These are phyloP conservation scores for Trichoderma sp. DNA, from an alignment of 2,329 filamentous ascomycete genomes.

Conservation along the genomic window DNA sequence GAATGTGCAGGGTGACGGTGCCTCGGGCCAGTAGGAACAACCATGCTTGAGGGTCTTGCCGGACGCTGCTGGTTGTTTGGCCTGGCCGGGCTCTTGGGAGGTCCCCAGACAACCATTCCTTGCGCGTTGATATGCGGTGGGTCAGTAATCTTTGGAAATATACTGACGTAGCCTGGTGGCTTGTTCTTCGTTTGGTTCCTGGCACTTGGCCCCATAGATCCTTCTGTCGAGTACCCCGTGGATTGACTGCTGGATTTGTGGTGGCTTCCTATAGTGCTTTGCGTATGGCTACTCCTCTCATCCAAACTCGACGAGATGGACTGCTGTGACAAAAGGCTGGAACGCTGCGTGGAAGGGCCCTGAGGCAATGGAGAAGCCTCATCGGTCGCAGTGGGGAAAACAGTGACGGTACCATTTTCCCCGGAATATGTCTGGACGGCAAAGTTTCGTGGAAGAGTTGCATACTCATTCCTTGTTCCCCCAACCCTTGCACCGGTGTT, in stretches of 20 bases:
- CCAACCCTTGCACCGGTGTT: neutral
- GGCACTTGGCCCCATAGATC: constrained; percentile 20
- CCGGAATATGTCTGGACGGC: constrained; percentile 32
- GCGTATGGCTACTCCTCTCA: neutral
- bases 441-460: constrained; percentile 16
- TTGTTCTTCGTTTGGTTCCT: constrained; percentile 20
- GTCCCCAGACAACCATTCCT: neutral
- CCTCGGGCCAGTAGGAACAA: constrained; percentile 18
- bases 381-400: constrained; percentile 24
- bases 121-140: constrained; percentile 11
- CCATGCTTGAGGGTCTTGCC: constrained; percentile 27
- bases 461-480: neutral
- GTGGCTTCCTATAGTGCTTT: neutral
- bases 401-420: constrained; percentile 38
- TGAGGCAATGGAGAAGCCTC: neutral
- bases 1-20: constrained; percentile 18
- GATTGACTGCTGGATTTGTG: constrained; percentile 4
- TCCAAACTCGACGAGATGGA: neutral
- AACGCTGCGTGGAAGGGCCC: neutral
- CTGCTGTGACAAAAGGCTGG: neutral
- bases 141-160: constrained; percentile 27
- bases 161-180: constrained; percentile 25
- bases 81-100: neutral
- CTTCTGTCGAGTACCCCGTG: neutral
- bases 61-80: neutral